These are phyloP conservation scores for Monosporozyma siamensis DNA, from an alignment of 805 yeast species.

Conservation along the genomic window DNA sequence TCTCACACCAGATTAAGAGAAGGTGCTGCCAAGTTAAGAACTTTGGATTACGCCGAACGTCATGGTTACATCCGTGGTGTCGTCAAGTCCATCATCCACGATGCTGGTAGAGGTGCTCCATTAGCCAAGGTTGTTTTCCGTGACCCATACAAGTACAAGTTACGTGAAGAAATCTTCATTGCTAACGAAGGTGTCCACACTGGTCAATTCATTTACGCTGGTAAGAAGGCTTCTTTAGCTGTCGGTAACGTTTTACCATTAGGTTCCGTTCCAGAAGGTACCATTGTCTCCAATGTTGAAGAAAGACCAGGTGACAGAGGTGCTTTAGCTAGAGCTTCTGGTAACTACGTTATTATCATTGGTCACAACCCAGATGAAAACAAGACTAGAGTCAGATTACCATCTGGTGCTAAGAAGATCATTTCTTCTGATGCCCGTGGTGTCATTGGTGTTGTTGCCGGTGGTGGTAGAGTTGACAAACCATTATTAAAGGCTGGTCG, in stretches of 20 bases:
- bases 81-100: slow-evolving; percentile 97
- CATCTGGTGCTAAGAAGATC: slow-evolving; percentile 98
- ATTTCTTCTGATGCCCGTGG: slow-evolving; percentile 96
- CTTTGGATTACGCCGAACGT: slow-evolving; percentile 98
- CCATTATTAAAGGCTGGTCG: slow-evolving; percentile 99
- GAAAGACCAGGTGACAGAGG: slow-evolving; percentile 99
- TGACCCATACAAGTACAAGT: slow-evolving; percentile 98
- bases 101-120: slow-evolving; percentile 99
- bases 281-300: slow-evolving; percentile 96
- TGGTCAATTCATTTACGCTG: slow-evolving; percentile 98
- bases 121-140: slow-evolving; percentile 98
- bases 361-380: slow-evolving; percentile 99
- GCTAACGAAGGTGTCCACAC: slow-evolving; percentile 99
- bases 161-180: slow-evolving; percentile 96
- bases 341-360: slow-evolving; percentile 97
- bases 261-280: slow-evolving; percentile 98
- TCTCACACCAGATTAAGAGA: slow-evolving; percentile 99
- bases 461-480: slow-evolving; percentile 99
- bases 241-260: slow-evolving; percentile 96
- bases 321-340: slow-evolving; percentile 99
- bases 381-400: slow-evolving; percentile 98
- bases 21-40: slow-evolving; percentile 99
- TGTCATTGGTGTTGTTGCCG: slow-evolving; percentile 99
- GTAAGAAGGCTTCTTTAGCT: slow-evolving; percentile 95
- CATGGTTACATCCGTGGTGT: slow-evolving; percentile 99